Base-by-base conservation (phyloP, 305 asterid genomes). In the Rubia peregrina region DNA sequence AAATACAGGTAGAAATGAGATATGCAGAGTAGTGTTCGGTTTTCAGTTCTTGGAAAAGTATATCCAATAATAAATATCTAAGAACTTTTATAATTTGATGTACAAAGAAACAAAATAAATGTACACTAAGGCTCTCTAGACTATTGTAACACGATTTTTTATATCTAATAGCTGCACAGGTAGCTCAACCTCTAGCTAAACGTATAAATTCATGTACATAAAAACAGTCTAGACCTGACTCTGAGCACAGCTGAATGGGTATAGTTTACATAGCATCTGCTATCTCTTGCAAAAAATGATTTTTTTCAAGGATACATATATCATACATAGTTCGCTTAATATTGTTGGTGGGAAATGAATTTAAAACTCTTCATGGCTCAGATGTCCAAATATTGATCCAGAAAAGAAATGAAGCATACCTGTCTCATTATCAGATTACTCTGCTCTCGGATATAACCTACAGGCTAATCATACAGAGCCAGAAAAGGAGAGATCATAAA, bases 371-470 rank as follows among this genome's bases (percentile, higher is more conserved):
- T 30, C 42, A 22, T 6, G 43, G 21, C 26, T 17, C 26, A 22
- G 0, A 60, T 24, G 9, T n/a, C 24, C 22, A 70, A 7, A 22
- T 11, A 30, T 51, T 22, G 60, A 74, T 59, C 46, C 53, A 66
- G 69, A 40, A 72, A 69, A 69, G 59, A 44, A 38, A 43, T 67
- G 69, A 73, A 59, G 79, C 48, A 48, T 89, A 91, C 97, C 97
- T 89, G 97, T 87, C 99, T 88, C n/a, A 81, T 89, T 56, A 94
- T 81, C 75, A 88, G 65, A 76, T 88, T 88, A 85, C 99, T 94
- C 83, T 89, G 86, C 83, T 94, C 97, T 46, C 95, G 93, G 67
- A 94, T 91, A 78, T 84, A 87, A 82, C 96, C 97, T 86, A 81
- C 97, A 84, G 96, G 99, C 97, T 93, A 78, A 76, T 78, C 79